Base-by-base conservation (phyloP, 345 rosid genomes). In the Pseudoturritis turrita region DNA sequence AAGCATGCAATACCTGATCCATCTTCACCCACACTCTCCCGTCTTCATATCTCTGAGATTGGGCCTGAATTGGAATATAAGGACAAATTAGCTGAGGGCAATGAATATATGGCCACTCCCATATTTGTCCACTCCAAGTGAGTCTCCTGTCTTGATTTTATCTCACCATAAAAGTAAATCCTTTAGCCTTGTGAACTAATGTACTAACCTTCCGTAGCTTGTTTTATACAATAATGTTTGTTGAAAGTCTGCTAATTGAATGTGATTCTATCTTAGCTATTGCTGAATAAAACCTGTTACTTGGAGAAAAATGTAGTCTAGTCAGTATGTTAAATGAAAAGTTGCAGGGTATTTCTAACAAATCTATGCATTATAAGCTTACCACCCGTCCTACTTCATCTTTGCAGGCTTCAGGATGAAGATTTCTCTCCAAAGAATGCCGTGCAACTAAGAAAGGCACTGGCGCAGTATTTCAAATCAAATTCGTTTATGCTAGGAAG, bases 1-100 rank as follows among this genome's bases (percentile, higher is more conserved):
- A 91, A 91, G 68, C 92, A 88, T 78, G 85, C 88, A 59, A 87
- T 91, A 70, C 88, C 95, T 36, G 97, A 91, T 82, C 97, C 92
- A 26, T 91, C 92, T 81, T 83, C 78, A 19, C 64, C 83, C 25
- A 59, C 78, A 26, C 52, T 80, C 37, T 54, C 80, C 28, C 87
- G 87, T 61, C 55, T 78, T 10, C 86, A 77, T 53, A 78, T 80
- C 76, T 74, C 86, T 52, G 81, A 52, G 57, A 15, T 29, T 50
- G 90, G 77, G 60, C 55, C 80, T 73, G 88, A 88, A 58, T 84
- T 76, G 58, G 96, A 81, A 62, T 77, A 26, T 51, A 80, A 77
- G 65, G 90, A 87, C 47, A 83, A 81, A 75, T 33, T 68, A 65
- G 65, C 59, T 44, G 89, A 77, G 13, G 80, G 82, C 58, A 88